These are phyloP conservation scores for Euphorbia lathyris DNA, from an alignment of 345 rosid species.

Conservation along the genomic window DNA sequence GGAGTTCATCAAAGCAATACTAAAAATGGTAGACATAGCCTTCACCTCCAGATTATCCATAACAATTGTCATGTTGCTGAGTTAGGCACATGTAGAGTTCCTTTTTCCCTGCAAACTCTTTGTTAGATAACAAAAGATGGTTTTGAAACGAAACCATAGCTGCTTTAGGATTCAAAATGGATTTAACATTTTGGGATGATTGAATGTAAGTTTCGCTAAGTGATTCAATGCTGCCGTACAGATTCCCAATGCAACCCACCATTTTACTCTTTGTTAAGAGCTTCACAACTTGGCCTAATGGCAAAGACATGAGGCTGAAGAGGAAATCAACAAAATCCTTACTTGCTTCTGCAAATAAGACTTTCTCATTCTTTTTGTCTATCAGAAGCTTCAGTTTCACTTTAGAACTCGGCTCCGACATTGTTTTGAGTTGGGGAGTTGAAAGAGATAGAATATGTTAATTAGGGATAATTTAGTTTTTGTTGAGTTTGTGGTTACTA, in stretches of 20 bases:
- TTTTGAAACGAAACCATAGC: not conserved
- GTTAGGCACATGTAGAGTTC: too few relatives aligned
- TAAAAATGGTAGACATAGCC: constrained; percentile 14
- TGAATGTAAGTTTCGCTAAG: not conserved
- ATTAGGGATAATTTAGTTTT: too few relatives aligned
- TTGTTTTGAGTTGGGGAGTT: too few relatives aligned
- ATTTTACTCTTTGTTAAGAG: not conserved
- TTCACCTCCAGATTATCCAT: constrained; percentile 19
- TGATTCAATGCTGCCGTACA: not conserved
- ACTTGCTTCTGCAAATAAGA: not conserved
- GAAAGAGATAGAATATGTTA: too few relatives aligned
- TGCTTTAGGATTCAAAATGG: not conserved
- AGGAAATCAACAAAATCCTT: not conserved
- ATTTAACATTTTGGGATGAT: not conserved
- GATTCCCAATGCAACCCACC: not conserved
- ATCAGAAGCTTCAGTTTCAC: too few relatives aligned
- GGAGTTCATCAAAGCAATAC: not conserved
- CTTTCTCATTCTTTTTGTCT: not conserved
- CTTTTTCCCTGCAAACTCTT: not conserved
- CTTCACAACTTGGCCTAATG: too few relatives aligned
- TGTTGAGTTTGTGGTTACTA: too few relatives aligned
- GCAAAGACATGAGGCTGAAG: too few relatives aligned
- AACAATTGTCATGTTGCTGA: not conserved
- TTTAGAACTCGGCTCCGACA: too few relatives aligned
- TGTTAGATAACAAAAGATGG: not conserved